Evolutionary conservation across 2,329 filamentous ascomycete species (phyloP).

Genomic region (Calonectria pauciramosa): DNA sequence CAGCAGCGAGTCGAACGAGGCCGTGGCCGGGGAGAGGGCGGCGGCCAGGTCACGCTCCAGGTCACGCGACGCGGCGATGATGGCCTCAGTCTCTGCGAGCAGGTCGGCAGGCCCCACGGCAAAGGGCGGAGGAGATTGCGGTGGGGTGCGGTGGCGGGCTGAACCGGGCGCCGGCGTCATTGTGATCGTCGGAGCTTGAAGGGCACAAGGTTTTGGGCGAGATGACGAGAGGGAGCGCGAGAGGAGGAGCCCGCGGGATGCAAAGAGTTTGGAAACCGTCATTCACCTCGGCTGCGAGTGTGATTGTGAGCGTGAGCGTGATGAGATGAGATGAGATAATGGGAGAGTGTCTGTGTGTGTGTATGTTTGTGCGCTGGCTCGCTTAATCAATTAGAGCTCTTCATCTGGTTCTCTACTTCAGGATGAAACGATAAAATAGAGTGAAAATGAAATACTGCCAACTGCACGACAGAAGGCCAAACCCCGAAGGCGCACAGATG

Average conservation of each 20-base stretch:
- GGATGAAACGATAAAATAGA: background rate
- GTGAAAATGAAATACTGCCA: background rate
- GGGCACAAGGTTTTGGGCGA: background rate
- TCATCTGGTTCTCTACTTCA: background rate
- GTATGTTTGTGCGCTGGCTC: background rate
- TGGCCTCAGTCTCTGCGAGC: conserved; percentile 51
- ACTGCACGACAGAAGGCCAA: background rate
- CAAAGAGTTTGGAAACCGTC: background rate
- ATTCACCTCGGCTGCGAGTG: too few relatives aligned
- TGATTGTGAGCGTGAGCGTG: background rate
- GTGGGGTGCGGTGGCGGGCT: conserved; percentile 27
- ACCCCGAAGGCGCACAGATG: background rate
- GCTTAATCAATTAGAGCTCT: background rate
- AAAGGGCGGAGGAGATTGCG: conserved; percentile 41
- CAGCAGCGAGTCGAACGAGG: conserved; percentile 39
- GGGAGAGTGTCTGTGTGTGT: background rate
- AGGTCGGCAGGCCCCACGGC: conserved; percentile 28
- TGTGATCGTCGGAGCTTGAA: conserved; percentile 8
- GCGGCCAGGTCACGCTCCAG: conserved; percentile 40
- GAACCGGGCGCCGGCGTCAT: conserved; percentile 27
- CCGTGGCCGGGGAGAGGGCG: conserved; percentile 32
- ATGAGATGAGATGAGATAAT: background rate
- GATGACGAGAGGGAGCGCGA: background rate
- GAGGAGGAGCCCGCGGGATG: background rate
- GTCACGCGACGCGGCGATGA: conserved; percentile 33